Evolutionary conservation across 768 basidiomycete genomes (phyloP).

Genomic region (Tulasnella sp.): DNA sequence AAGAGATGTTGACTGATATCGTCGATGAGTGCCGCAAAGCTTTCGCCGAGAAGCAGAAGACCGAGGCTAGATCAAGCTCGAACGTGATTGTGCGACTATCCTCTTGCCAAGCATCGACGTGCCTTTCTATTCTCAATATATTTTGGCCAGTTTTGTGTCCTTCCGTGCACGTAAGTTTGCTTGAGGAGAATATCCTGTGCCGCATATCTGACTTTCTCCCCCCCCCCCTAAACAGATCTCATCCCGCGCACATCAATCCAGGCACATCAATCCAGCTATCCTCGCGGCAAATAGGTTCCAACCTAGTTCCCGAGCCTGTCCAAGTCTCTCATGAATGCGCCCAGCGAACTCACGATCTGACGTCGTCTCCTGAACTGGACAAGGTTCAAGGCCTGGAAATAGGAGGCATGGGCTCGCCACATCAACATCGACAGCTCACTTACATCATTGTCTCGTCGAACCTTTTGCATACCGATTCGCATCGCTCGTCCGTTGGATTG

Average conservation of each 20-base stretch:
- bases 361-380: constrained; percentile 86
- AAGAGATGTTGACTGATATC: constrained; percentile 90
- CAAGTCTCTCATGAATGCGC: constrained; percentile 76
- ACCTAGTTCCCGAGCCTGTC: constrained; percentile 84
- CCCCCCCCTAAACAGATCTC: constrained; percentile 91
- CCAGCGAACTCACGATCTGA: constrained; percentile 93
- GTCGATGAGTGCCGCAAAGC: constrained; percentile 68
- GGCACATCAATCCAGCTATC: no score
- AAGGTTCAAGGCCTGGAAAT: constrained; percentile 92
- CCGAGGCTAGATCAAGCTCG: constrained; percentile 85
- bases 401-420: constrained; percentile 73
- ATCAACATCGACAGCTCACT: constrained; percentile 84
- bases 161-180: constrained; percentile 82
- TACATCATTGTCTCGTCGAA: constrained; percentile 95
- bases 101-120: constrained; percentile 96
- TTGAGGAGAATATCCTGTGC: neutral
- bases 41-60: constrained; percentile 64
- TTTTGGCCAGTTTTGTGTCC: constrained; percentile 97
- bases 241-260: constrained; percentile 79
- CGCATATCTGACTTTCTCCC: neutral
- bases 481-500: constrained; percentile 99
- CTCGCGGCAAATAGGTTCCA: constrained; percentile 99
- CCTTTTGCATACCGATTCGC: constrained; percentile 96
- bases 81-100: constrained; percentile 93
- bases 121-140: constrained; percentile 97